These are phyloP conservation scores for Metschnikowia peoriensis DNA, from an alignment of 805 yeast genomes.

Conservation along the genomic window DNA sequence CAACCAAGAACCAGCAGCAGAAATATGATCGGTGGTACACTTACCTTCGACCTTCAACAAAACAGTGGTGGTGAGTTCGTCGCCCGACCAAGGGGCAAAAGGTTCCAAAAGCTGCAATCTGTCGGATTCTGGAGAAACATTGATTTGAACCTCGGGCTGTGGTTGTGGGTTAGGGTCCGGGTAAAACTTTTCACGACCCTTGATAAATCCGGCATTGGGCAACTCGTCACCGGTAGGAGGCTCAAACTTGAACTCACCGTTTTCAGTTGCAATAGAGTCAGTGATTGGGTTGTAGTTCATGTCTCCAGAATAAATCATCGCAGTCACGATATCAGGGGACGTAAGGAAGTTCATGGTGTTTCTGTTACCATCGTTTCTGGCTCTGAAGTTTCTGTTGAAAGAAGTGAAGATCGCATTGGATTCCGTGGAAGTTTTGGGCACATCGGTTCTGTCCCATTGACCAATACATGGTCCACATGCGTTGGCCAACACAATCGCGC, in stretches of 20 bases:
- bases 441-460: conserved; percentile 95
- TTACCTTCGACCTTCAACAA: conserved; percentile 93
- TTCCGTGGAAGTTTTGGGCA: conserved; percentile 59
- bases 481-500: conserved; percentile 91
- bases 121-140: conserved; percentile 84
- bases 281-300: conserved; percentile 88
- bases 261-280: conserved; percentile 69
- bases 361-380: conserved; percentile 98
- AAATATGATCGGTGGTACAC: conserved; percentile 97
- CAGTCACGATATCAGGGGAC: conserved; percentile 97
- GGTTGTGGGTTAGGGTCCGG: conserved; percentile 71
- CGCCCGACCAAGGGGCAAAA: conserved; percentile 80
- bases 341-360: conserved; percentile 96
- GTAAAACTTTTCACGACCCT: conserved; percentile 72
- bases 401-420: conserved; percentile 92
- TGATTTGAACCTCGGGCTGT: conserved; percentile 54
- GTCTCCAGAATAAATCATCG: conserved; percentile 93
- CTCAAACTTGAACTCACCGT: conserved; percentile 76
- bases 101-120: conserved; percentile 91
- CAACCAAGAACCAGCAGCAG: conserved; percentile 99
- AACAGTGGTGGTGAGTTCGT: conserved; percentile 75
- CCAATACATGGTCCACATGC: conserved; percentile 99
- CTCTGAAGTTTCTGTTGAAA: conserved; percentile 95
- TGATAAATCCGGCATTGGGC: conserved; percentile 73
- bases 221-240: conserved; percentile 85